Evolutionary conservation across 2,329 filamentous ascomycete species (phyloP).

Genomic region (Cercospora nicotianae): DNA sequence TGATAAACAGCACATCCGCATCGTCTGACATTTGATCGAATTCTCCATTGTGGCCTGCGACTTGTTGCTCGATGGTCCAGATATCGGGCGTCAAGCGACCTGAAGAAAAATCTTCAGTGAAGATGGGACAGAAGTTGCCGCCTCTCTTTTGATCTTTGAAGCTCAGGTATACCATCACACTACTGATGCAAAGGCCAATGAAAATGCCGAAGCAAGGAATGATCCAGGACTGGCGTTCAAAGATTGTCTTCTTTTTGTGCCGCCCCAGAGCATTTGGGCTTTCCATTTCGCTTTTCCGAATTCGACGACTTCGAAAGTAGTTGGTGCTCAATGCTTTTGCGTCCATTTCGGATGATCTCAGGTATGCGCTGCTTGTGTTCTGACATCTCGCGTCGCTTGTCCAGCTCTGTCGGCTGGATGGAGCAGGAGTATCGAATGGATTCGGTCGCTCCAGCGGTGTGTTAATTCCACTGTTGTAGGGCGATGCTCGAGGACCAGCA

Average conservation of each 20-base stretch:
- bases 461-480: not conserved
- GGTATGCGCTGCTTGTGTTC: not conserved
- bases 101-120: slow-evolving; percentile 64
- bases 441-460: slow-evolving; percentile 2
- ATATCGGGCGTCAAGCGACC: slow-evolving; percentile 55
- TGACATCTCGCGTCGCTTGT: not conserved
- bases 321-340: not conserved
- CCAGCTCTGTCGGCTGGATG: not conserved
- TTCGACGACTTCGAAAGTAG: not conserved
- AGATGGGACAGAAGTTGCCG: slow-evolving; percentile 67
- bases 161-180: slow-evolving; percentile 67
- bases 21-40: slow-evolving; percentile 73
- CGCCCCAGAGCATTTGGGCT: not conserved
- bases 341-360: not conserved
- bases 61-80: slow-evolving; percentile 73
- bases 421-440: not conserved
- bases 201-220: slow-evolving; percentile 71
- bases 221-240: slow-evolving; percentile 46
- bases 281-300: not conserved
- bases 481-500: not conserved
- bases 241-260: not conserved
- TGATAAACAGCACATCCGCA: slow-evolving; percentile 72
- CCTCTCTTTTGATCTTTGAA: slow-evolving; percentile 74
- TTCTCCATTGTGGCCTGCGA: slow-evolving; percentile 77
- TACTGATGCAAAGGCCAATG: slow-evolving; percentile 57